Conservation (phyloP, 1,284 basidiomycete genomes). For the Pyrrhoderma lamaoense region DNA sequence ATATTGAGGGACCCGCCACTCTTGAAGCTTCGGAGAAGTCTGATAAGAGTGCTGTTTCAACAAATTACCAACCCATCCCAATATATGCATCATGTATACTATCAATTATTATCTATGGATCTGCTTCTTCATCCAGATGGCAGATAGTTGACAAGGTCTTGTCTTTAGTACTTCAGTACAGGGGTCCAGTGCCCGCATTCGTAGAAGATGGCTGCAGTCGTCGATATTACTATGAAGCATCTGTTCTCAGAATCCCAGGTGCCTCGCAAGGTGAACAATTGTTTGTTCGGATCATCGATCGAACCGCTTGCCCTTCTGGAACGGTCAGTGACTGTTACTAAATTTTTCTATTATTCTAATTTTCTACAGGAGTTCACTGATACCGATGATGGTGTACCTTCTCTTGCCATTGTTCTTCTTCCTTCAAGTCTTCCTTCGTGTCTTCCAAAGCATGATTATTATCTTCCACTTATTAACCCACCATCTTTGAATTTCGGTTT, state of each 20-base stretch:
- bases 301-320: conserved; percentile 5
- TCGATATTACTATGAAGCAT: conserved; percentile 7
- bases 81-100: conserved; percentile 7
- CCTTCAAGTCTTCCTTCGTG: conserved; percentile 10
- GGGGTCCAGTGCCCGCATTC: neutral
- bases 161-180: conserved; percentile 3
- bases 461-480: conserved; percentile 16
- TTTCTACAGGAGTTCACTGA: conserved; percentile 5
- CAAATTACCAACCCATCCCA: conserved; percentile 1
- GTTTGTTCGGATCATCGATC: conserved; percentile 9
- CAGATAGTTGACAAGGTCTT: conserved; percentile 14
- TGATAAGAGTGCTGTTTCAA: conserved; percentile 9
- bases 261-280: neutral
- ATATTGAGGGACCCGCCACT: conserved; percentile 10
- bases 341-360: conserved; percentile 6
- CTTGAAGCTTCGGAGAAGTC: conserved; percentile 8
- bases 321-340: conserved; percentile 9
- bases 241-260: neutral
- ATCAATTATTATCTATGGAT: conserved; percentile 13
- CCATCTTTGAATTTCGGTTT: conserved; percentile 13
- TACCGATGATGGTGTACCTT: conserved; percentile 5
- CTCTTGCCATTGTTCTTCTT: conserved; percentile 15
- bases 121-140: conserved; percentile 17
- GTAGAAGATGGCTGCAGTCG: conserved; percentile 5
- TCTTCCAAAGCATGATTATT: conserved; percentile 15